Base-by-base conservation (phyloP, 192 early-diverging fungal genomes). In the Kickxella alabastrina region DNA sequence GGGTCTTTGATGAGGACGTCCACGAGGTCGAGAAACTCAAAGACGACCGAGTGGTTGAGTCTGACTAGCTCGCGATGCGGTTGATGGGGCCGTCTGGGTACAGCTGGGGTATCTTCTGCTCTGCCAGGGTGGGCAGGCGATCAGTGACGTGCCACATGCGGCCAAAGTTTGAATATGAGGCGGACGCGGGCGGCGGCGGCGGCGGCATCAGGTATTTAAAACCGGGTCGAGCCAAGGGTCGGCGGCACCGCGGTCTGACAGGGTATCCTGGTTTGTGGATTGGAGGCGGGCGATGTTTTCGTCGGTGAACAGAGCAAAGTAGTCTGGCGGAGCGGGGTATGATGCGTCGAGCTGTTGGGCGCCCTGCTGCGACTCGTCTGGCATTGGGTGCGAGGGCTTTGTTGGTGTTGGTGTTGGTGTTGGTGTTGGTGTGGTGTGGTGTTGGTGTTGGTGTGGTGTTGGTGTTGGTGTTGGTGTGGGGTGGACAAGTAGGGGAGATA, bases 21-120 rank as follows among this genome's bases (percentile, higher is more conserved):
- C n/a, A 89, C 69, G 8, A 89, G 74, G n/a, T 80, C 79, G 24
- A 87, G 55, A 56, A 84, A 89, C 66, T 89, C 83, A 54, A 83
- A 80, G 32, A 87, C 52, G 2, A 77, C 69, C 8, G 80, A 66
- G 29, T 77, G 78, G 37, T 86, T 85, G 31, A 89, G 59, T 37
- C 73, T 80, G 32, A 85, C 83, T 23, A 89, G 75, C 49, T 87
- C 12, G 64, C 66, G 8, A 84, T 72, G 27, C 84, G 83, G 62
- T 89, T 85, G 71, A 79, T 54, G 65, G 80, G 27, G 37, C 79
- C 79, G 10, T 79, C 77, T 1, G 84, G 80, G 43, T 83, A 88
- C 4, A 88, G 71, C 49, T 88, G 86, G 26, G 81, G 73, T 13
- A 82, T 80, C 19, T 80, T 77, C 52, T 80, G 79, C 53, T 87